Conservation (phyloP, 495 filamentous ascomycete genomes). For the Xylaria intraflava region DNA sequence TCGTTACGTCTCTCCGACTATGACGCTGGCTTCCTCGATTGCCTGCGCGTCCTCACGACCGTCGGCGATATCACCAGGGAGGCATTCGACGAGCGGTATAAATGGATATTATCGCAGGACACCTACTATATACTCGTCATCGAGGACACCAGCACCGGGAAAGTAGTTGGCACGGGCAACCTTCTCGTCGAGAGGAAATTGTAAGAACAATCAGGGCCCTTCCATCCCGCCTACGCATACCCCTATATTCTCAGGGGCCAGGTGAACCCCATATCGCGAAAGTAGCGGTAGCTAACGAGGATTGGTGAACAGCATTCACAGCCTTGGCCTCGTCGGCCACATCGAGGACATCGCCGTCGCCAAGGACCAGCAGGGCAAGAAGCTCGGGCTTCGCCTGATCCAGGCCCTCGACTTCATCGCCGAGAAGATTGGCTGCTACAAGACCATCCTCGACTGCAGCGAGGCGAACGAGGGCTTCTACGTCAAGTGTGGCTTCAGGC, state of each 20-base stretch:
- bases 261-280: not conserved
- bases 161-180: slow-evolving; percentile 79
- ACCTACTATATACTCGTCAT: slow-evolving; percentile 83
- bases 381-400: slow-evolving; percentile 85
- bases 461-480: slow-evolving; percentile 94
- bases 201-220: slow-evolving; percentile 35
- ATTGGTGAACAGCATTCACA: slow-evolving; percentile 49
- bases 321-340: slow-evolving; percentile 76
- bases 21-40: slow-evolving; percentile 74
- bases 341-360: slow-evolving; percentile 97
- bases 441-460: slow-evolving; percentile 60
- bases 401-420: slow-evolving; percentile 89
- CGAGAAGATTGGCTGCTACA: slow-evolving; percentile 82
- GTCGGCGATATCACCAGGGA: slow-evolving; percentile 80
- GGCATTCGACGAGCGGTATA: slow-evolving; percentile 70
- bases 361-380: slow-evolving; percentile 93
- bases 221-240: too few relatives aligned
- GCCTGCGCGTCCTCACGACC: slow-evolving; percentile 81
- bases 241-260: not conserved
- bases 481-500: slow-evolving; percentile 92
- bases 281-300: slow-evolving; percentile 3
- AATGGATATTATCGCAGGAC: slow-evolving; percentile 72
- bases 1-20: slow-evolving; percentile 75
- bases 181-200: slow-evolving; percentile 84
- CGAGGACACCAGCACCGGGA: slow-evolving; percentile 52